phyloP scores from a whole-genome alignment of 768 basidiomycete genomes.

The Podaxis sp. region DNA sequence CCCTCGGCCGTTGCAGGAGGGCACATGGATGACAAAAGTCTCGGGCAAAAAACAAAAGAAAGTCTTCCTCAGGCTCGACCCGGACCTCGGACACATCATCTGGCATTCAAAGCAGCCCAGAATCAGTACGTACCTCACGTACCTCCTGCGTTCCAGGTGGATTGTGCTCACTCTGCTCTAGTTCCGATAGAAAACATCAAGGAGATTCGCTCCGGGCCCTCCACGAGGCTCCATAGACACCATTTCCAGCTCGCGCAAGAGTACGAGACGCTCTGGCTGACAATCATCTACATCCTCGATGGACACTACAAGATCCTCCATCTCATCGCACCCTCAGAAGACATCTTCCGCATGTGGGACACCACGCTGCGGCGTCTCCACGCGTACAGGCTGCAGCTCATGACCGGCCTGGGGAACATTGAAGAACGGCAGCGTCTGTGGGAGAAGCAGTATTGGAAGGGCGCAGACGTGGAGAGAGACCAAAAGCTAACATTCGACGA shows the following conservation, averaged over 20 bases:
- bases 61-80: slow-evolving; percentile 67
- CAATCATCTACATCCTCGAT: slow-evolving; percentile 79
- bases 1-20: slow-evolving; percentile 55
- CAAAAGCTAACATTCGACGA: slow-evolving; percentile 71
- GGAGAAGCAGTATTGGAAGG: slow-evolving; percentile 86
- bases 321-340: slow-evolving; percentile 67
- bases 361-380: slow-evolving; percentile 65
- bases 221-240: slow-evolving; percentile 73
- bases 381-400: slow-evolving; percentile 68
- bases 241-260: slow-evolving; percentile 68
- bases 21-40: slow-evolving; percentile 80
- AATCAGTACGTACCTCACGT: slow-evolving; percentile 50
- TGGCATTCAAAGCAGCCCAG: slow-evolving; percentile 74
- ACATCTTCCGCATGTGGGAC: slow-evolving; percentile 53
- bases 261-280: slow-evolving; percentile 80
- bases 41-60: slow-evolving; percentile 75
- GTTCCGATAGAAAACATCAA: slow-evolving; percentile 89
- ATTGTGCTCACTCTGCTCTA: slow-evolving; percentile 27
- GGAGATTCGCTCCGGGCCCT: slow-evolving; percentile 77
- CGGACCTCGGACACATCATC: slow-evolving; percentile 77
- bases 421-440: slow-evolving; percentile 74
- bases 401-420: slow-evolving; percentile 68
- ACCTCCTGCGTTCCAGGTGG: not conserved
- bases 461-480: slow-evolving; percentile 59
- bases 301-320: slow-evolving; percentile 85